These are phyloP conservation scores for Trichoderma virens DNA, from an alignment of 495 filamentous ascomycete genomes.

Conservation along the genomic window DNA sequence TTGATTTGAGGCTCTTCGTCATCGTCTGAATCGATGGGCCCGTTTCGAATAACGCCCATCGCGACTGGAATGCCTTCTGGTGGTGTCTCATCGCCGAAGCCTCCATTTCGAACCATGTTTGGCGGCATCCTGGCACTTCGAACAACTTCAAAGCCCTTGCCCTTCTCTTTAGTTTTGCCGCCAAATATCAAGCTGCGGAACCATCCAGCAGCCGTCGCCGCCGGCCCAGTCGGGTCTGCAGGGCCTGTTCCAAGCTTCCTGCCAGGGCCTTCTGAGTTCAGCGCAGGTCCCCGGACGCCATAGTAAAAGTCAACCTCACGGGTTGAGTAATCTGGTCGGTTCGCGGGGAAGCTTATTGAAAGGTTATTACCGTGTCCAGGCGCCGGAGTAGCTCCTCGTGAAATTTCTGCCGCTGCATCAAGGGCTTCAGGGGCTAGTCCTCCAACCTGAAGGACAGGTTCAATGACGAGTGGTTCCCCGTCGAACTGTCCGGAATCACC, in stretches of 20 bases:
- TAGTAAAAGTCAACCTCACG: slow-evolving; percentile 96
- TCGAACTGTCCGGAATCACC: slow-evolving; percentile 38
- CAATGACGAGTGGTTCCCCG: slow-evolving; percentile 21
- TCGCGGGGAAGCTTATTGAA: slow-evolving; percentile 26
- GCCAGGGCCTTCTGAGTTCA: slow-evolving; percentile 68
- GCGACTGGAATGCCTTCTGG: slow-evolving; percentile 52
- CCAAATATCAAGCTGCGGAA: slow-evolving; percentile 63
- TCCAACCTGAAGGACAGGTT: slow-evolving; percentile 9
- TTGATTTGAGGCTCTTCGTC: slow-evolving; percentile 36
- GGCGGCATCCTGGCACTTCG: slow-evolving; percentile 67
- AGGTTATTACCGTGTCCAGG: slow-evolving; percentile 21
- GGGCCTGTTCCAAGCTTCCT: slow-evolving; percentile 87
- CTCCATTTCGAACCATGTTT: slow-evolving; percentile 47
- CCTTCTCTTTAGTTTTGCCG: slow-evolving; percentile 78
- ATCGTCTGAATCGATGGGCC: slow-evolving; percentile 52
- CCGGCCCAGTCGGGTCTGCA: slow-evolving; percentile 86
- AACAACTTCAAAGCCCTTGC: slow-evolving; percentile 94
- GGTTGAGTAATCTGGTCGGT: slow-evolving; percentile 73
- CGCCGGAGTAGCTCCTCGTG: slow-evolving; percentile 33
- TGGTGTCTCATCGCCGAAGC: slow-evolving; percentile 42
- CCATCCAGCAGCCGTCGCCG: slow-evolving; percentile 82
- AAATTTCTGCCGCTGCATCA: slow-evolving; percentile 20
- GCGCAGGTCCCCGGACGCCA: slow-evolving; percentile 78
- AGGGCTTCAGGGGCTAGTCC: slow-evolving; percentile 18
- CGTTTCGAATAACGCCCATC: slow-evolving; percentile 47